Conservation (phyloP, 129 eudicot genomes). For the Silybum marianum region DNA sequence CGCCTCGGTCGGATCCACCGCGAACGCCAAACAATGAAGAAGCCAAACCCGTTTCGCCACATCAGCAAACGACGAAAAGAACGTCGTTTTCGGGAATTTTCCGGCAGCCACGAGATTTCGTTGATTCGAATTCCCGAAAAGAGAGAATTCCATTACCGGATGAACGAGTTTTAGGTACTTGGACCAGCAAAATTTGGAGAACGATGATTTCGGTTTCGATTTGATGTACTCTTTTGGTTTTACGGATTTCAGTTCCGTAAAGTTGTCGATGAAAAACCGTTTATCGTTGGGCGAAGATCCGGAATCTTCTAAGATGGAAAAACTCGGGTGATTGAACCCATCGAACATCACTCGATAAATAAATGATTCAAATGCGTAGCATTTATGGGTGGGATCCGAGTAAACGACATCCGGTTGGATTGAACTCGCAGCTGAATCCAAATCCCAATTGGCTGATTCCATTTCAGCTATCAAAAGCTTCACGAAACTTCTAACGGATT, state of each 20-base stretch:
- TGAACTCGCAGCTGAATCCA: conserved; percentile 61
- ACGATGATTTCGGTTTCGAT: conserved; percentile 69
- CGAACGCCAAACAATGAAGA: conserved; percentile 68
- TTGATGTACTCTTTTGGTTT: conserved; percentile 60
- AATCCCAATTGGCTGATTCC: conserved; percentile 80
- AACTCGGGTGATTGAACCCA: conserved; percentile 57
- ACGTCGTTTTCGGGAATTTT: conserved; percentile 60
- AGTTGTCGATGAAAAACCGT: conserved; percentile 50
- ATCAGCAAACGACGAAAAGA: conserved; percentile 57
- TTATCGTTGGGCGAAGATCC: conserved; percentile 20
- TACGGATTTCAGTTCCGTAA: conserved; percentile 49
- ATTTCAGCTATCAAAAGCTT: conserved; percentile 55
- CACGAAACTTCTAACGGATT: conserved; percentile 60
- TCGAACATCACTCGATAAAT: conserved; percentile 75
- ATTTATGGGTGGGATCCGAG: conserved; percentile 43
- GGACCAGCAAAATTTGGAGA: conserved; percentile 57
- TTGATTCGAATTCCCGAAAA: conserved; percentile 61
- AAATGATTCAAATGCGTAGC: conserved; percentile 75
- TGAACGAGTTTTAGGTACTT: conserved; percentile 70
- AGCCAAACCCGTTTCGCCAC: conserved; percentile 82
- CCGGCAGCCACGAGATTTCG: conserved; percentile 48
- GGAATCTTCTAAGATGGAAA: conserved; percentile 39
- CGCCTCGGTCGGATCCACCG: conserved; percentile 33
- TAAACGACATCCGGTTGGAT: conserved; percentile 64
- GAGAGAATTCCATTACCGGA: conserved; percentile 70